Conservation (phyloP, 2,329 filamentous ascomycete species). For the Mollisia scopiformis region DNA sequence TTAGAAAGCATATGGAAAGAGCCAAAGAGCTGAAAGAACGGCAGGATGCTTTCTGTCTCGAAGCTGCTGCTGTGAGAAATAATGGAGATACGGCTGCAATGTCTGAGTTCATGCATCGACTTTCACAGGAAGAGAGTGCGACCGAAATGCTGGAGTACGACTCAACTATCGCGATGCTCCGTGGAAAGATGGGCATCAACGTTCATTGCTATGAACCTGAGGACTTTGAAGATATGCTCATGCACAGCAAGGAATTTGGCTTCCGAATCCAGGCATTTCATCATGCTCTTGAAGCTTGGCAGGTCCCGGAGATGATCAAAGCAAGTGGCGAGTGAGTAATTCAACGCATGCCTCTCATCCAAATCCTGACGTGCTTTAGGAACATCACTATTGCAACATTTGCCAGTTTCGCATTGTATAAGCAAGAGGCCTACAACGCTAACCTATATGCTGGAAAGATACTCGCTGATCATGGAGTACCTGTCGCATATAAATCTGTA, state of each 20-base stretch:
- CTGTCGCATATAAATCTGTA: conserved; percentile 47
- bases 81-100: conserved; percentile 26
- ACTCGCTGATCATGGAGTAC: conserved; percentile 43
- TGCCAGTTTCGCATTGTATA: conserved; percentile 45
- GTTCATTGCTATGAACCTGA: conserved; percentile 49
- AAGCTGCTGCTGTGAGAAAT: conserved; percentile 27
- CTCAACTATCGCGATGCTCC: conserved; percentile 43
- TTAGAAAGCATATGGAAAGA: conserved; percentile 43
- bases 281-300: conserved; percentile 44
- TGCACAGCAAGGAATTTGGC: conserved; percentile 46
- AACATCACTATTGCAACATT: conserved; percentile 49
- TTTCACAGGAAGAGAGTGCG: conserved; percentile 21
- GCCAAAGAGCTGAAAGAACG: conserved; percentile 40
- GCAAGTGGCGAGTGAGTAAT: conserved; percentile 39
- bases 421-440: conserved; percentile 45
- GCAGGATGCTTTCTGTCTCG: conserved; percentile 41
- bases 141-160: conserved; percentile 44
- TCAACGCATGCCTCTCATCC: too few species aligned
- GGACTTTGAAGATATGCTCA: conserved; percentile 47
- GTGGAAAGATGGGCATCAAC: conserved; percentile 45
- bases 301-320: conserved; percentile 45
- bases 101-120: conserved; percentile 18
- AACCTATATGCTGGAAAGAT: conserved; percentile 45
- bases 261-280: conserved; percentile 46
- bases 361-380: conserved; percentile 14